Base-by-base conservation (phyloP, 768 basidiomycete genomes). In the Tylopilus cervinicoccineus region DNA sequence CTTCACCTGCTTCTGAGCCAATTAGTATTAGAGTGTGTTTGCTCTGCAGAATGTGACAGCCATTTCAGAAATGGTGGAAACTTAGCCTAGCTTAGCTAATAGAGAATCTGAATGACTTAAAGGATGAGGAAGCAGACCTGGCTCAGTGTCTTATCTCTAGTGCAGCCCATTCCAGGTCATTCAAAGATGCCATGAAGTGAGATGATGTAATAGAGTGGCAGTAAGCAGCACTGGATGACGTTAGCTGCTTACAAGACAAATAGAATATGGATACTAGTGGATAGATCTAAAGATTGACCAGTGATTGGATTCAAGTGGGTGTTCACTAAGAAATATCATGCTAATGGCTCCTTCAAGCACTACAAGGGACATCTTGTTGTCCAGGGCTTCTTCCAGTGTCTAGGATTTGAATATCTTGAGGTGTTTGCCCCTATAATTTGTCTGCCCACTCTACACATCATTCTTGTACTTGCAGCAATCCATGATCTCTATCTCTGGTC, bases 331-430 rank as follows among this genome's bases (percentile, higher is more conserved):
- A 50, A 50, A 6, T 45, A 27, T 5, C 43, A 24, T 23, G 26
- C 19, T 45, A 24, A 50, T 28, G 75, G 73, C 5, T 52, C 54
- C 0, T 65, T 74, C 37, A 51, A 54, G 22, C 55, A 64, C 2
- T 70, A 69, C 61, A 74, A 75, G 57, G 72, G 55, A 9, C 46
- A 66, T 9, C 57, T 75, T 8, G 71, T 73, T 9, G 67, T 12
- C 5, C 37, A 39, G 24, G 19, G 24, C 16, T 39, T n/a, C 11
- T 20, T 11, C n/a, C 54, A 74, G 55, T 40, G 42, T 11, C 60
- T 58, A 14, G 69, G 72, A 3, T 47, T 66, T 22, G 66, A 74
- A 29, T 73, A 61, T 53, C 48, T 58, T 10, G 57, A 70, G 36
- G 69, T 70, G 0, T 71, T 60, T 45, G 58, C 71, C 2, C 64